Evolutionary conservation across 306 rosid genomes (phyloP), one percentile per base, ranked within the genome.

Genomic region (Prunus salicina): DNA sequence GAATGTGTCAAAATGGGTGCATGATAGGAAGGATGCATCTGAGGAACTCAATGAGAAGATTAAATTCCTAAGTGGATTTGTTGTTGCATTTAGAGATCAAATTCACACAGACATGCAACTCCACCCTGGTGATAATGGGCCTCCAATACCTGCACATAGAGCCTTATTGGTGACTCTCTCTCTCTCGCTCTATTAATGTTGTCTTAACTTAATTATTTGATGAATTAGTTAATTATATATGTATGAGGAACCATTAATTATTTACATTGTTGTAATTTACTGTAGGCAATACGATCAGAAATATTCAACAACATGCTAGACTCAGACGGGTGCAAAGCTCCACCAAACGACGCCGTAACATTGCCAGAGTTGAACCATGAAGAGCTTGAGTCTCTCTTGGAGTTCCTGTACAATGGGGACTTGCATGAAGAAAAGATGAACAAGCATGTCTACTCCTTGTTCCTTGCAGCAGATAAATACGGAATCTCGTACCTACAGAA

Each of bases 401-500:
- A 95, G 76, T 89, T 90, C 73, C 88, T 95, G 41, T 92, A 95
- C 64, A 71, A 84, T 8, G 98, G 97, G 6, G 65, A 71, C 9
- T 65, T 95, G 80, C 12, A 75, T 0, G 64, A 45, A 20, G 86
- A 92, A 20, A 87, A 80, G 78, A 24, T 90, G 87, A 88, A 73
- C 73, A 81, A 82, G 73, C 92, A 94, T 65, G 89, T 85, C 3
- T 85, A 85, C 50, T 76, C 97, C 0, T 61, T 95, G 72, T 84
- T 89, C 12, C 70, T 81, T 6, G 97, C 97, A 16, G 97, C 97
- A 7, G 92, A 95, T 18, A 95, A 95, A 84, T 95, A 95, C 68
- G 83, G 74, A 15, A 87, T 95, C 24, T 68, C 90, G 12, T 91
- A 89, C 65, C 74, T 92, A 45, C 81, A 71, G 72, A 86, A 82